Conservation (phyloP, 1,139 yeast species). For the Pneumocystis canis region DNA sequence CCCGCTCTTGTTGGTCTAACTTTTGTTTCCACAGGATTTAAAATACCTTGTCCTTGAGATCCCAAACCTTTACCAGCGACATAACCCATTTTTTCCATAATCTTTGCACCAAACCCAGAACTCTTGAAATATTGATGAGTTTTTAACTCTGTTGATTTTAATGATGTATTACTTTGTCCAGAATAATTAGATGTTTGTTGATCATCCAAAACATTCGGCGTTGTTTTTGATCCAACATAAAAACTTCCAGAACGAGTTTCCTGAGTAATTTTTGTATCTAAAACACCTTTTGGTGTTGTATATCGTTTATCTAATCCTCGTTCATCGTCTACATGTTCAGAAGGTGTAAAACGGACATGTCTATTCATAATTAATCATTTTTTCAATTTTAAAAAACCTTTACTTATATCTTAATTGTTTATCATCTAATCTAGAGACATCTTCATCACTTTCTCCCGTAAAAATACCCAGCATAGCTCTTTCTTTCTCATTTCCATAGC, state of each 20-base stretch:
- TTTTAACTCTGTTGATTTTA: constrained; percentile 3
- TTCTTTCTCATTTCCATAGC: constrained; percentile 6
- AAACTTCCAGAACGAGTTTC: not conserved
- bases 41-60: constrained; percentile 50
- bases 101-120: constrained; percentile 77
- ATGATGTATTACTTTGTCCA: constrained; percentile 13
- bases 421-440: not conserved
- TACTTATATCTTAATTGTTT: constrained; percentile 15
- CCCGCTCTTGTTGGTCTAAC: constrained; percentile 53
- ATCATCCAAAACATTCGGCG: not conserved
- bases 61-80: constrained; percentile 75
- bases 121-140: constrained; percentile 13
- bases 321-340: not conserved
- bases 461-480: constrained; percentile 14
- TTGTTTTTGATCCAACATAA: not conserved
- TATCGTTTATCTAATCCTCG: not conserved
- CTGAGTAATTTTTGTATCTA: not conserved
- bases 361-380: constrained; percentile 6
- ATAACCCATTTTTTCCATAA: constrained; percentile 79
- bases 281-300: not conserved
- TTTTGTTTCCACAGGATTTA: constrained; percentile 59
- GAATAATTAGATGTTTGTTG: not conserved
- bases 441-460: constrained; percentile 14
- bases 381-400: constrained; percentile 8
- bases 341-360: not conserved